Conservation (phyloP, 1,284 basidiomycete genomes). For the Porodaedalea pini region DNA sequence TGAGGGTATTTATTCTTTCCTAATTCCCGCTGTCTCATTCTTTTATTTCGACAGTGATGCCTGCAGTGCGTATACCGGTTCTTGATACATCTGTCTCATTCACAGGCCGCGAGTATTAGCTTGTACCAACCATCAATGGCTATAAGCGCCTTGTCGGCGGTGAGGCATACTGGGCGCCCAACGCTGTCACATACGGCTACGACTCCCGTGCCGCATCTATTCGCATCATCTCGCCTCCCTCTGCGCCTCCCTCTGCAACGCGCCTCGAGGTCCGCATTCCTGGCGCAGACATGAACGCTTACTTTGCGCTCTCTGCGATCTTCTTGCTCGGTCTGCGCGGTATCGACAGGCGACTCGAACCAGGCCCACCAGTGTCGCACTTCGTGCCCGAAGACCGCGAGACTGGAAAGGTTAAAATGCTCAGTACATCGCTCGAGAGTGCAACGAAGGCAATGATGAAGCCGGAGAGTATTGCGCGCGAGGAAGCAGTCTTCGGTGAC, state of each 20-base stretch:
- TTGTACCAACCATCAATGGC: constrained; percentile 94
- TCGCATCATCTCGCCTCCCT: constrained; percentile 87
- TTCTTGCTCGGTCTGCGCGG: constrained; percentile 86
- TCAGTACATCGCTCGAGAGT: constrained; percentile 74
- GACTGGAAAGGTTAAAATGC: constrained; percentile 61
- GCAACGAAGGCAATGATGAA: constrained; percentile 81
- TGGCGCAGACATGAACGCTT: constrained; percentile 94
- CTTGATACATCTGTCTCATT: neutral
- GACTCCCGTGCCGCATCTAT: constrained; percentile 91
- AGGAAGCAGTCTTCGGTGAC: constrained; percentile 71
- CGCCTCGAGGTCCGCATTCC: constrained; percentile 91
- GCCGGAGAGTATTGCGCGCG: constrained; percentile 75
- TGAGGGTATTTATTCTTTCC: constrained; percentile 34
- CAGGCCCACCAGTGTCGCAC: constrained; percentile 68
- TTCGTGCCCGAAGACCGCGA: constrained; percentile 52
- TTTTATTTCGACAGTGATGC: constrained; percentile 47
- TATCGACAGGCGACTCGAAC: constrained; percentile 70
- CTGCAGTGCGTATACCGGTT: constrained; percentile 40
- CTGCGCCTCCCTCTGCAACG: constrained; percentile 75
- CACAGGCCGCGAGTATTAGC: constrained; percentile 36
- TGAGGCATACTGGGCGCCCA: constrained; percentile 93
- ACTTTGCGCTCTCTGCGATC: constrained; percentile 83
- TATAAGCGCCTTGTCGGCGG: constrained; percentile 97
- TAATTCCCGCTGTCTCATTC: neutral
- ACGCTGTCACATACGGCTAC: constrained; percentile 90